These are phyloP conservation scores for Miamiensis avidus DNA, from an alignment of 169 alveolate genomes.

Conservation along the genomic window DNA sequence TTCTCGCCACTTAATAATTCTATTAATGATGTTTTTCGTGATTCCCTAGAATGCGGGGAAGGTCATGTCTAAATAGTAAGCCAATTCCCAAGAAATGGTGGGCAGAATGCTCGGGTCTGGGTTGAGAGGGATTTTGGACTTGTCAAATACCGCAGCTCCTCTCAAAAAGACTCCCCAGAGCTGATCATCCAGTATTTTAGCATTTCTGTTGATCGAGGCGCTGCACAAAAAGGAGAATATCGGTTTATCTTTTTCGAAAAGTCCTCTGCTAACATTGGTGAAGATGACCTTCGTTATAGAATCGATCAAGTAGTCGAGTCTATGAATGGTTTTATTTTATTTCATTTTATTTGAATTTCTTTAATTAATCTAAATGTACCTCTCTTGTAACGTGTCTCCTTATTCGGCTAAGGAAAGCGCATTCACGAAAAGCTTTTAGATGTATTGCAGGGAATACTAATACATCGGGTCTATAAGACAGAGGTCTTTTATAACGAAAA, in stretches of 20 bases:
- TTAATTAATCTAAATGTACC: constrained; percentile 21
- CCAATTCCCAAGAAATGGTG: constrained; percentile 42
- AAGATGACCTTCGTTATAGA: constrained; percentile 76
- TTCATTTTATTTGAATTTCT: too few species aligned
- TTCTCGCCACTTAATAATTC: constrained; percentile 70
- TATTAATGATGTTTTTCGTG: constrained; percentile 65
- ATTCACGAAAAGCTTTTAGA: constrained; percentile 77
- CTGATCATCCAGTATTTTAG: constrained; percentile 54
- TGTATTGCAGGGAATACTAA: constrained; percentile 82
- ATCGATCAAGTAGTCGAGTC: constrained; percentile 55
- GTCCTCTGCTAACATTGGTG: constrained; percentile 86
- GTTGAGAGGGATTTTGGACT: constrained; percentile 59
- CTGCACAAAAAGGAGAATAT: constrained; percentile 90
- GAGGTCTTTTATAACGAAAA: constrained; percentile 85
- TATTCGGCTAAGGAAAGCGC: constrained; percentile 69
- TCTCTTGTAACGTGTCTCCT: constrained; percentile 47
- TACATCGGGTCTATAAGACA: constrained; percentile 89
- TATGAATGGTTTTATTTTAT: too few species aligned
- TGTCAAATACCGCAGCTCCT: constrained; percentile 61
- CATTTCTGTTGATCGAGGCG: constrained; percentile 73
- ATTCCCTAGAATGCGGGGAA: constrained; percentile 68
- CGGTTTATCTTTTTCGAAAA: constrained; percentile 84
- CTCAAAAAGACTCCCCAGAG: constrained; percentile 80
- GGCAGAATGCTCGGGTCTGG: constrained; percentile 68
- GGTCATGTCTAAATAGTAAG: constrained; percentile 27